Base-by-base conservation (phyloP, 1,284 basidiomycete species). In the Moesziomyces aphidis region DNA sequence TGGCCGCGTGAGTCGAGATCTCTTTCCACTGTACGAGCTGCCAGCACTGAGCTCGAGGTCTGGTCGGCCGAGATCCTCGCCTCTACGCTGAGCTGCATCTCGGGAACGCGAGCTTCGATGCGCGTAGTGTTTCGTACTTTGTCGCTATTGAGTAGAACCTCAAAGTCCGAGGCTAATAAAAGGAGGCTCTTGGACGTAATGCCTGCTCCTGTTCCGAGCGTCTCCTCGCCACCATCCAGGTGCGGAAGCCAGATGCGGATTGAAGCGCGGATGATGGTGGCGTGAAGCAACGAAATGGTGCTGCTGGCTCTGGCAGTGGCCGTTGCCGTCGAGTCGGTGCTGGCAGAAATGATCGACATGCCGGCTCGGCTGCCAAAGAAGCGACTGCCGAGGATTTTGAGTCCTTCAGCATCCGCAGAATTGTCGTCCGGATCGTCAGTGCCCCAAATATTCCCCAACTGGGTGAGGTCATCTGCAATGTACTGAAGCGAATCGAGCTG, bases 401-500 rank as follows among this genome's bases (percentile, higher is more conserved):
- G 67, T 0, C 61, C 73, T 50, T 78, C 78, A 7, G 57, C 51
- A 46, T 72, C 76, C 10, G 58, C 24, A 2, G 44, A 34, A 34
- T 72, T 58, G 24, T 66, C 75, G 24, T 62, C 55, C 6, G 54
- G 52, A 10, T 54, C 49, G 21, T 68, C 66, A 5, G 57, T 61
- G 19, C 50, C 57, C 73, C 64, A 78, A 5, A 70, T 47, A 17
- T 52, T 56, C 55, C 61, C 53, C 51, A 73, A 76, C 22, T 76
- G 70, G 0, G 76, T 65, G 23, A 78, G 21, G 31, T 81, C 79
- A 42, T 81, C 79, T 5, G 68, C 76, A 48, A 79, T 61, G n/a
- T 79, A 70, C 57, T 78, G 75, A 5, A 81, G 55, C 19, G 73
- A 66, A 48, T 79, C 79, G n/a, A 81, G 57, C 9, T 71, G 54